phyloP scores from a whole-genome alignment of 352 stramenopile species.

The Pelagophyceae sp. region DNA sequence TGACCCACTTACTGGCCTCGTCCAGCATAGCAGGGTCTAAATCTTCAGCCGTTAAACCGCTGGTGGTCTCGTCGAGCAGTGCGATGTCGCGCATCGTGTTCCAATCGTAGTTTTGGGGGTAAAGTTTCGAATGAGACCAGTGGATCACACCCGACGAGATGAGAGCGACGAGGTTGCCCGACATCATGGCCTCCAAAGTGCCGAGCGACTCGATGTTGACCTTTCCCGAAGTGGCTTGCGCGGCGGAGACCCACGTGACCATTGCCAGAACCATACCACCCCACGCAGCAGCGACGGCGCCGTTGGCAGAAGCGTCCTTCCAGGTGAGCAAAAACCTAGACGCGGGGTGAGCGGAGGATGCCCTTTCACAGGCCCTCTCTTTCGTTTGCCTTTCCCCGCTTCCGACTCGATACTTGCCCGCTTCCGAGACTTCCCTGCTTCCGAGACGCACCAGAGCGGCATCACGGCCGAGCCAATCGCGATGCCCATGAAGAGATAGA shows the following conservation, averaged over 20 bases:
- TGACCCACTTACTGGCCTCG: slow-evolving; percentile 55
- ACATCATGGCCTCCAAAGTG: slow-evolving; percentile 58
- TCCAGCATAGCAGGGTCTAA: slow-evolving; percentile 45
- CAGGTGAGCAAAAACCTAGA: slow-evolving; percentile 68
- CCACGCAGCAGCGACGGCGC: slow-evolving; percentile 50
- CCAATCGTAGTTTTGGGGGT: slow-evolving; percentile 56
- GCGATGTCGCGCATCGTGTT: slow-evolving; percentile 45
- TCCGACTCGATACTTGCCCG: too few species aligned
- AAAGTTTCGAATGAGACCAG: slow-evolving; percentile 48
- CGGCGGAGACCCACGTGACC: slow-evolving; percentile 52
- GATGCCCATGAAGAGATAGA: slow-evolving; percentile 72
- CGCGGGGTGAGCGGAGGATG: too few species aligned
- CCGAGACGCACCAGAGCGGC: slow-evolving; percentile 57
- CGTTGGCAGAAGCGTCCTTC: slow-evolving; percentile 57
- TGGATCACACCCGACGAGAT: slow-evolving; percentile 52
- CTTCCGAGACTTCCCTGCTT: too few species aligned
- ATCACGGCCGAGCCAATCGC: slow-evolving; percentile 63
- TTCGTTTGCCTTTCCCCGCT: too few species aligned
- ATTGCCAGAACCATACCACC: slow-evolving; percentile 49
- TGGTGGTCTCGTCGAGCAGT: slow-evolving; percentile 56
- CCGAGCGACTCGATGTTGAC: slow-evolving; percentile 50
- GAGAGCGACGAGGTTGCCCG: slow-evolving; percentile 64
- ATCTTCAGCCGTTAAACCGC: slow-evolving; percentile 47
- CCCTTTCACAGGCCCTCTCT: too few species aligned
- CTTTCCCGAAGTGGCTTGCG: slow-evolving; percentile 35